Base-by-base conservation (phyloP, 306 rosid species). In the Pyrus communis region DNA sequence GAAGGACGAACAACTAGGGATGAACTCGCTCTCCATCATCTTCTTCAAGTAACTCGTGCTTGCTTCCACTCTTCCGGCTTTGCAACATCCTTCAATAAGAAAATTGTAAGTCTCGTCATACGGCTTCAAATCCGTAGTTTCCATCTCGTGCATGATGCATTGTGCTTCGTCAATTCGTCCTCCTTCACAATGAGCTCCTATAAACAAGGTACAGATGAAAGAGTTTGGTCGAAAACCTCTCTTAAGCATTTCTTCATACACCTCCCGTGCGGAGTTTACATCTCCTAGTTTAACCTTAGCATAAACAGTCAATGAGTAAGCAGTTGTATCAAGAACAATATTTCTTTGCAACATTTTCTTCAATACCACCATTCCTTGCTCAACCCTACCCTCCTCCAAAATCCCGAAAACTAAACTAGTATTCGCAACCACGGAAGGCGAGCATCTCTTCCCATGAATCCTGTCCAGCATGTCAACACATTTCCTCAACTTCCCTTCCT, bases 311-410 rank as follows among this genome's bases (percentile, higher is more conserved):
- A 93, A 65, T 28, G 97, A 87, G 79, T 73, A 90, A 69, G 87
- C 97, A 80, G 88, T 87, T 3, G 79, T 63, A 62, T 88, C 96
- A 40, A 84, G 60, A 78, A 91, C 76, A 90, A 90, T 86, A 80
- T 87, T 87, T 87, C 85, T 91, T 74, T 84, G 93, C 88, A 91
- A 76, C 85, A 93, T 72, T 71, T 93, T 88, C 88, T 85, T 91
- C 89, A 91, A 69, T 78, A 91, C 77, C 69, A 79, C 81, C 58
- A 81, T 51, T 42, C 88, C 80, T 66, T 85, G 89, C 75, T 88
- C 91, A 54, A 90, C 74, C 68, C 78, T 82, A 13, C 83, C 88
- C 59, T 64, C 83, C 61, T 88, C 91, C 57, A 93, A 71, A 73
- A 91, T 76, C 82, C 85, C 71, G 35, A 88, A 83, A 75, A 91